Conservation (phyloP, 768 basidiomycete species). For the Phanerochaete carnosa region DNA sequence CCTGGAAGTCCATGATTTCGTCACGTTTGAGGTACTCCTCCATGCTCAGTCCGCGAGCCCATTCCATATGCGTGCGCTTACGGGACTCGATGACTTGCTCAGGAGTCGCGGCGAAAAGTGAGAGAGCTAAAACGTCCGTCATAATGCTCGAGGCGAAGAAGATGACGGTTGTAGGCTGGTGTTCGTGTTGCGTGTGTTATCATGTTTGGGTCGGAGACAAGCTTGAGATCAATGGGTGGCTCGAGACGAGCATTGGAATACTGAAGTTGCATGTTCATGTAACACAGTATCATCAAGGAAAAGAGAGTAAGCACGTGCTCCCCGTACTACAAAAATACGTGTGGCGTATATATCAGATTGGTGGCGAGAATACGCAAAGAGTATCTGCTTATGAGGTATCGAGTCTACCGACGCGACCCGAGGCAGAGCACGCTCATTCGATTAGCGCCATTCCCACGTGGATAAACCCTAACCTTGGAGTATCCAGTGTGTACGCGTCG, state of each 20-base stretch:
- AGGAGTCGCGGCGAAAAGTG: conserved; percentile 46
- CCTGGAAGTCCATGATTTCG: conserved; percentile 34
- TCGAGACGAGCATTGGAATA: too few relatives aligned
- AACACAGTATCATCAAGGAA: too few relatives aligned
- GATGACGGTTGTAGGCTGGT: not conserved
- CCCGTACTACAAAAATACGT: too few relatives aligned
- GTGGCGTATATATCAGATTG: too few relatives aligned
- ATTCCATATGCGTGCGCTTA: conserved; percentile 35
- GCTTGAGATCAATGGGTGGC: too few relatives aligned
- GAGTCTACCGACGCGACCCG: too few relatives aligned
- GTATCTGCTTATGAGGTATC: too few relatives aligned
- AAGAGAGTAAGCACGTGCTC: too few relatives aligned
- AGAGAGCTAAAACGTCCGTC: conserved; percentile 16
- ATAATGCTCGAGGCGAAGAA: not conserved
- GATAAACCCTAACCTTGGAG: not conserved
- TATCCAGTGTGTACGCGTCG: conserved; percentile 10
- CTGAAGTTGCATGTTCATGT: not conserved
- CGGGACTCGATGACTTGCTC: conserved; percentile 43
- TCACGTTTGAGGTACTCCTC: conserved; percentile 47
- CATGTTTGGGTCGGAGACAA: too few relatives aligned
- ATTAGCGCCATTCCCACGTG: not conserved
- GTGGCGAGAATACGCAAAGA: too few relatives aligned
- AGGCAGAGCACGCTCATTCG: not conserved
- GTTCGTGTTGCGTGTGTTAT: not conserved
- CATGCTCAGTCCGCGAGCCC: conserved; percentile 40